Evolutionary conservation across 1,284 basidiomycete species (phyloP).

Genomic region (Fomitopsis pinicola): DNA sequence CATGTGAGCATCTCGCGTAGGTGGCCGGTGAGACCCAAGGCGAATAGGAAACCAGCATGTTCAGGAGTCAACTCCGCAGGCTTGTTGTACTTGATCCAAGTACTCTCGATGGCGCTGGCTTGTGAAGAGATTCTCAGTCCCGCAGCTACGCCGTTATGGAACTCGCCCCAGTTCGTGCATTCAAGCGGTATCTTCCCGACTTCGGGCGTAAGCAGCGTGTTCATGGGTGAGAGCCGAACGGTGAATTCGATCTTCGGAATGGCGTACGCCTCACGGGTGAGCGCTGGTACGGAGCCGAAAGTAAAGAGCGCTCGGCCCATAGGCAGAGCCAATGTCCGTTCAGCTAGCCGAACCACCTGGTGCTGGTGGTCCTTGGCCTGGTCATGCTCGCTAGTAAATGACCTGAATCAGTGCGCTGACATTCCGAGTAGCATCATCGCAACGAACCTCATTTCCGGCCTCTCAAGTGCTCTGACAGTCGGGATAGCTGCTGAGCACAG

Average conservation of each 20-base stretch:
- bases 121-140: slow-evolving; percentile 80
- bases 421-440: background rate
- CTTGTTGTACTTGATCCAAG: slow-evolving; percentile 93
- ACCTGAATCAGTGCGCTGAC: background rate
- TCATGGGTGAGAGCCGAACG: slow-evolving; percentile 70
- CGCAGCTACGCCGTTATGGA: slow-evolving; percentile 95
- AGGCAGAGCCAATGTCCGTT: slow-evolving; percentile 81
- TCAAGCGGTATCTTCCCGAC: slow-evolving; percentile 64
- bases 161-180: slow-evolving; percentile 87
- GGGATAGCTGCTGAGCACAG: slow-evolving; percentile 73
- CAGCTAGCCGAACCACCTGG: slow-evolving; percentile 74
- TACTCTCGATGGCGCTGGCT: slow-evolving; percentile 79
- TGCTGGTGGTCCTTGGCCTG: slow-evolving; percentile 78
- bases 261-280: slow-evolving; percentile 71
- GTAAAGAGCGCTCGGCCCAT: slow-evolving; percentile 87
- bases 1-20: slow-evolving; percentile 85
- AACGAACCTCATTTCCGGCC: slow-evolving; percentile 68
- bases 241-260: slow-evolving; percentile 81
- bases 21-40: slow-evolving; percentile 90
- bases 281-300: slow-evolving; percentile 70
- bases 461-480: slow-evolving; percentile 63
- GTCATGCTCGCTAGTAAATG: slow-evolving; percentile 65
- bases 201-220: slow-evolving; percentile 60
- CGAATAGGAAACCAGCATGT: slow-evolving; percentile 94
- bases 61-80: slow-evolving; percentile 83